A percentile compares a stretch with the other conserved stretches of the same genome.
Evolutionary conservation across 106 monocot species (phyloP).

Genomic region (Alisma plantagoaquatica): DNA sequence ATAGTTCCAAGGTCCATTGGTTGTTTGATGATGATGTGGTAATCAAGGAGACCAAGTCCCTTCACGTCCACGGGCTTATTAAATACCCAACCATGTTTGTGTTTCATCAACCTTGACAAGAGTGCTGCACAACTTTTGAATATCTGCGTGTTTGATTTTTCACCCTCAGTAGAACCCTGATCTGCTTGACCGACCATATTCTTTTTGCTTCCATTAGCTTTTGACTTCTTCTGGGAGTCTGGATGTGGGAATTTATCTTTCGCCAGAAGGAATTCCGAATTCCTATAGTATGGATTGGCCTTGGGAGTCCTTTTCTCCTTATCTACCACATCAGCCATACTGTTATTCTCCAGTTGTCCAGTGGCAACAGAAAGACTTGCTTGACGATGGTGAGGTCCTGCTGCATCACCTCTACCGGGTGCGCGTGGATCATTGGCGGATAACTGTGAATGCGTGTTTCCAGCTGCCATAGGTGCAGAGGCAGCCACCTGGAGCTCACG

Average conservation of each 20-base stretch:
- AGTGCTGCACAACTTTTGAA: conserved; percentile 56
- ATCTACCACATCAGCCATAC: conserved; percentile 25
- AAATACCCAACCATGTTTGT: conserved; percentile 79
- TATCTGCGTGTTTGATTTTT: conserved; percentile 23
- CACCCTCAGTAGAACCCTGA: background rate
- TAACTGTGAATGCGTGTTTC: conserved; percentile 39
- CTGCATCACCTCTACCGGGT: background rate
- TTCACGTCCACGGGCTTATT: conserved; percentile 75
- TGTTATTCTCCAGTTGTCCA: conserved; percentile 21
- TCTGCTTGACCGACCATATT: conserved; percentile 6
- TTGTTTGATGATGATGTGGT: conserved; percentile 55
- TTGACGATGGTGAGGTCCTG: conserved; percentile 18
- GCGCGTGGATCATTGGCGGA: conserved; percentile 27
- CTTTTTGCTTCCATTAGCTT: conserved; percentile 37
- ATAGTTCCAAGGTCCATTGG: conserved; percentile 89
- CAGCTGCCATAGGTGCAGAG: conserved; percentile 15
- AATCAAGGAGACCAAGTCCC: conserved; percentile 65
- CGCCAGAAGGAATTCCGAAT: conserved; percentile 66
- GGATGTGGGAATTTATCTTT: conserved; percentile 63
- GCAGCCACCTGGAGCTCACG: conserved; percentile 18
- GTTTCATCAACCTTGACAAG: conserved; percentile 73
- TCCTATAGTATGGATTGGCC: conserved; percentile 66
- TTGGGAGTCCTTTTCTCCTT: conserved; percentile 93
- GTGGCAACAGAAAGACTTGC: conserved; percentile 25
- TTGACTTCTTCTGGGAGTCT: conserved; percentile 55